phyloP scores from a whole-genome alignment of 148 eudicot genomes.

The Polygonum aviculare region DNA sequence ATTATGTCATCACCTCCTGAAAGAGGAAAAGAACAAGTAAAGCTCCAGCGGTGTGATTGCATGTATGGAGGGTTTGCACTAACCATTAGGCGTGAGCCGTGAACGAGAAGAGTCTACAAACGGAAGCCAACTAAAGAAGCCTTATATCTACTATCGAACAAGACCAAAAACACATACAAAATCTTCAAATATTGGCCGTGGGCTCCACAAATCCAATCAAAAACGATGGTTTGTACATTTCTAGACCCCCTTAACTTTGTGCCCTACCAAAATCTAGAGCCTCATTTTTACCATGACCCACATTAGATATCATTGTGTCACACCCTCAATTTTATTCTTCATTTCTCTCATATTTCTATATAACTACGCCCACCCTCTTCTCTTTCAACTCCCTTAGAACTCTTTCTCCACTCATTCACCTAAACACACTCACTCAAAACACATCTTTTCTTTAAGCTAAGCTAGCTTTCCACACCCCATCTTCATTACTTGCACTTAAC shows the following conservation, averaged over 20 bases:
- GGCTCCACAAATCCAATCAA: conserved; percentile 4
- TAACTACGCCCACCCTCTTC: background rate
- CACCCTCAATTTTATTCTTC: background rate
- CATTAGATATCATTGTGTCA: conserved; percentile 1
- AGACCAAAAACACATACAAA: background rate
- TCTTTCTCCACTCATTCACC: background rate
- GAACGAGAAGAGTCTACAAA: background rate
- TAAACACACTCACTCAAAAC: background rate
- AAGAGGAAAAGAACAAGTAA: too few species aligned
- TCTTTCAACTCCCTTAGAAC: background rate
- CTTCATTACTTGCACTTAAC: background rate
- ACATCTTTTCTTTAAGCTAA: background rate
- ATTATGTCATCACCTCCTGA: too few species aligned
- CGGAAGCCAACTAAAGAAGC: conserved; percentile 4
- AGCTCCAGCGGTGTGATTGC: too few species aligned
- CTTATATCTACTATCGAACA: background rate
- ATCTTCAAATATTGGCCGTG: background rate
- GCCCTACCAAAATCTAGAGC: background rate
- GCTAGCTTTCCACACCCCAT: background rate
- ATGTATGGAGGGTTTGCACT: too few species aligned
- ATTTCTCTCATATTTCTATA: background rate
- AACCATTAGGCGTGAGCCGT: too few species aligned
- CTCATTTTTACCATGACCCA: background rate
- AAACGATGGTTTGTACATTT: conserved; percentile 6
- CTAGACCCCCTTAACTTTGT: background rate